Base-by-base conservation (phyloP, 2,329 filamentous ascomycete species). In the Aspergillus chevalieri region DNA sequence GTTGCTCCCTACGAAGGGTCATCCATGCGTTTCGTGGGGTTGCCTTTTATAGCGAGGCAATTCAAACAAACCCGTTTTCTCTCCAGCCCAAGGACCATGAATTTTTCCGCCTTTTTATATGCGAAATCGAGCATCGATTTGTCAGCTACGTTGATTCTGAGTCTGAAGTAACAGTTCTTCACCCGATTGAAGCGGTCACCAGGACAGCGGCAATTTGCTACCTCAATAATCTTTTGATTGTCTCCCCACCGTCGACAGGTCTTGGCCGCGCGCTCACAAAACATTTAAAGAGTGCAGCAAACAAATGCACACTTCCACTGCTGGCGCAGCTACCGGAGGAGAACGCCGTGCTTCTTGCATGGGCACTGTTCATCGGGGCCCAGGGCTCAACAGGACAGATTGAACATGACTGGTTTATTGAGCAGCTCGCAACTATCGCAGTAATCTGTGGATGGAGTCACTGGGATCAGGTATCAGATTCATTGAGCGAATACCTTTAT, bases 71-170 rank as follows among this genome's bases (percentile, higher is more conserved):
- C 21, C 52, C 59, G 3, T 36, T 46, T 4, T 50, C 47, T 19
- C 52, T 69, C 21, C 55, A 54, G 4, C 44, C 50, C 4, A 45
- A 49, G n/a, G 65, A 69, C 21, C 60, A 65, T 30, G 58, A 63
- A 48, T 61, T 66, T 33, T 65, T 71, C 45, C 62, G 60, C n/a
- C 50, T 61, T 6, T 58, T 67, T 19, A 65, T 60, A 36, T 65
- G 61, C 48, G 65, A 70, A 52, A 51, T 65, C 17, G 69, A 72
- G 52, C 64, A 69, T 47, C 67, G 68, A 49, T 59, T 71, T 15
- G 54, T 71, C 6, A 67, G 64, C 26, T 71, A 72, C 50, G 60
- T 68, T 19, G 68, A 67, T 44, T 28, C 50, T 14, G 51, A 53
- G 19, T 28, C 43, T 6, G 24, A 36, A 12, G 47, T 12, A 43